These are phyloP conservation scores for Agaricus blazei DNA, from an alignment of 768 basidiomycete genomes.

Conservation along the genomic window DNA sequence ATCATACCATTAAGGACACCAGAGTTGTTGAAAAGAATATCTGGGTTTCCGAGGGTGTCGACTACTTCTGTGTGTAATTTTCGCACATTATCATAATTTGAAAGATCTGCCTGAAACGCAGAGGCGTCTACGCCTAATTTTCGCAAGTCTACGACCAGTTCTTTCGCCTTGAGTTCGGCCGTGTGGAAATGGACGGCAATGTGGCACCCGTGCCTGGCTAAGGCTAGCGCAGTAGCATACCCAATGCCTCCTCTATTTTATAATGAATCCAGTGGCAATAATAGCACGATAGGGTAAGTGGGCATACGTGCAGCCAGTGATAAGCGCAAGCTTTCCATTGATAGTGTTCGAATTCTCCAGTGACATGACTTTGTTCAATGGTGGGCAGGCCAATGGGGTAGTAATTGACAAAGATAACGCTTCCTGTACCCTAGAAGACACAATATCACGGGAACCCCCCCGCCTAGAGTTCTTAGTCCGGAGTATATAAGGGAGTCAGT, in stretches of 20 bases:
- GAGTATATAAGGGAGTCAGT: too few species aligned
- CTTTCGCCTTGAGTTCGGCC: slow-evolving; percentile 29
- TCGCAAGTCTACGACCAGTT: slow-evolving; percentile 32
- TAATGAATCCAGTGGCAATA: not conserved
- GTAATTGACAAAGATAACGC: too few species aligned
- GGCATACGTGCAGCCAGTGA: slow-evolving; percentile 24
- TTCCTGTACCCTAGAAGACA: too few species aligned
- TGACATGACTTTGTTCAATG: not conserved
- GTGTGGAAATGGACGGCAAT: slow-evolving; percentile 50
- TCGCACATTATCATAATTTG: slow-evolving; percentile 40
- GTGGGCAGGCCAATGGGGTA: not conserved
- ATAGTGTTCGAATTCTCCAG: slow-evolving; percentile 10
- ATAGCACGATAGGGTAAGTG: not conserved
- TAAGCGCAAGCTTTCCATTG: slow-evolving; percentile 20
- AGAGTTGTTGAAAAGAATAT: slow-evolving; percentile 49
- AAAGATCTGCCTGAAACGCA: slow-evolving; percentile 45
- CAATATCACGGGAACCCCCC: not conserved
- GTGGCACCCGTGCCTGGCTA: slow-evolving; percentile 39
- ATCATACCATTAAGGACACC: slow-evolving; percentile 36
- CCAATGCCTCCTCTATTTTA: slow-evolving; percentile 46
- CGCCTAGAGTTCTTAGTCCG: too few species aligned
- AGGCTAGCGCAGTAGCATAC: slow-evolving; percentile 38
- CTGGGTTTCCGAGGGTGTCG: slow-evolving; percentile 37
- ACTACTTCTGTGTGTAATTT: slow-evolving; percentile 38
- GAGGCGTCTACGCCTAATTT: slow-evolving; percentile 29